Conservation (phyloP, 225 moss, liverwort and hornwort genomes). For the Neckera pumila region DNA sequence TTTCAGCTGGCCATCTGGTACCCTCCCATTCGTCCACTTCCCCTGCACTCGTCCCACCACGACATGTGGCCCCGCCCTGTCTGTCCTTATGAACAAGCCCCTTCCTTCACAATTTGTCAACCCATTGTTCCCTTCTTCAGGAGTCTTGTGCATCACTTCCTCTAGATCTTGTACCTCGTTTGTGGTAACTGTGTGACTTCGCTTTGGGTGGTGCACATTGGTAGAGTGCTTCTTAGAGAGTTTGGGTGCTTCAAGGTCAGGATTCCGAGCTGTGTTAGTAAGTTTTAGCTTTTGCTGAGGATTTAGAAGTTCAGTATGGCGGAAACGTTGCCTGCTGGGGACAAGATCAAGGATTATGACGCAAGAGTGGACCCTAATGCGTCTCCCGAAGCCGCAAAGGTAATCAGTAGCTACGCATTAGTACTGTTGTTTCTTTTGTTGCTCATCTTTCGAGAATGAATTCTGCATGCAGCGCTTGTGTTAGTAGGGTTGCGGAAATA, state of each 20-base stretch:
- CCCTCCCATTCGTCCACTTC: neutral
- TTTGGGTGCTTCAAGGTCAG: neutral
- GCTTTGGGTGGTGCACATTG: neutral
- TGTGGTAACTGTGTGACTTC: neutral
- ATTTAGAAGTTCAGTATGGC: neutral
- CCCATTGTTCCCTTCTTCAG: too few species aligned
- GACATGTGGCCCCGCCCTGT: neutral
- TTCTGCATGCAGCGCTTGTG: neutral
- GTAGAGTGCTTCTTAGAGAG: neutral
- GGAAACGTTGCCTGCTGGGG: slow-evolving; percentile 33
- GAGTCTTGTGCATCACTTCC: too few species aligned
- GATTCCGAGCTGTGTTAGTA: neutral
- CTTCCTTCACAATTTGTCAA: rapidly evolving
- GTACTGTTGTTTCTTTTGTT: neutral
- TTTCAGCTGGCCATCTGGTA: neutral
- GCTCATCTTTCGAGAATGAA: neutral
- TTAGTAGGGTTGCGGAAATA: too few species aligned
- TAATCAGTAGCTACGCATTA: neutral
- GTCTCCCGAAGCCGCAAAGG: slow-evolving; percentile 5
- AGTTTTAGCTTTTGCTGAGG: neutral
- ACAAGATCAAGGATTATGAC: slow-evolving; percentile 27
- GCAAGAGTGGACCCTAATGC: slow-evolving; percentile 34
- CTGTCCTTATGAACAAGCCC: neutral
- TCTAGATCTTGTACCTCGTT: neutral
- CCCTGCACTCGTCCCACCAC: neutral